These are phyloP conservation scores for Nannizziopsis barbatae DNA, from an alignment of 2,329 filamentous ascomycete species.

Conservation along the genomic window DNA sequence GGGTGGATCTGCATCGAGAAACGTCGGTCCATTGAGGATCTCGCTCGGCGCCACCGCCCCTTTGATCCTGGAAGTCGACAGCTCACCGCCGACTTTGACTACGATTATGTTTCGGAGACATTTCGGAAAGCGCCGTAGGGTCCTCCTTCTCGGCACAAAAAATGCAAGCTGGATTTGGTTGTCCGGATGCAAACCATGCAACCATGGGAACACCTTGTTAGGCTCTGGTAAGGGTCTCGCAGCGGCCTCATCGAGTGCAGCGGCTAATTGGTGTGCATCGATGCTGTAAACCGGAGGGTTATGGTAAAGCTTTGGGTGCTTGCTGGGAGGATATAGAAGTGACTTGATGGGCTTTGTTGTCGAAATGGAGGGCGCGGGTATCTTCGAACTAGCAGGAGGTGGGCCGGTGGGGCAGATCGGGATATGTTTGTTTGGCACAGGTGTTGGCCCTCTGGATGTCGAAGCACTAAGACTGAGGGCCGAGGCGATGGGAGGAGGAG, in stretches of 20 bases:
- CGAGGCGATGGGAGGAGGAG: constrained; percentile 38
- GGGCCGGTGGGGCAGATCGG: constrained; percentile 80
- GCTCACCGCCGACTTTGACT: constrained; percentile 77
- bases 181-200: constrained; percentile 79
- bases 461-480: constrained; percentile 49
- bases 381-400: constrained; percentile 30
- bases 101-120: constrained; percentile 73
- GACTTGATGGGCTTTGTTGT: constrained; percentile 40
- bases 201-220: constrained; percentile 85
- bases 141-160: constrained; percentile 66
- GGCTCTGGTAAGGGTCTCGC: constrained; percentile 74
- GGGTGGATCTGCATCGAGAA: constrained; percentile 71
- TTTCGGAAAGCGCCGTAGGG: constrained; percentile 57
- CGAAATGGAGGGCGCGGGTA: constrained; percentile 53
- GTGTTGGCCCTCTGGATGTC: constrained; percentile 42
- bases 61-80: constrained; percentile 64
- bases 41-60: constrained; percentile 77
- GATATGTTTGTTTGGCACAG: constrained; percentile 79
- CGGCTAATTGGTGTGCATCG: constrained; percentile 54
- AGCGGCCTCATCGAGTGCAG: constrained; percentile 64
- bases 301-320: constrained; percentile 46
- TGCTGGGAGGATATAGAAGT: constrained; percentile 61
- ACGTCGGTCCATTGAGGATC: constrained; percentile 55
- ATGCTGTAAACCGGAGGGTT: constrained; percentile 60
- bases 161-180: constrained; percentile 86